Conservation (phyloP, 2,329 filamentous ascomycete genomes). For the Cryphonectria japonica region DNA sequence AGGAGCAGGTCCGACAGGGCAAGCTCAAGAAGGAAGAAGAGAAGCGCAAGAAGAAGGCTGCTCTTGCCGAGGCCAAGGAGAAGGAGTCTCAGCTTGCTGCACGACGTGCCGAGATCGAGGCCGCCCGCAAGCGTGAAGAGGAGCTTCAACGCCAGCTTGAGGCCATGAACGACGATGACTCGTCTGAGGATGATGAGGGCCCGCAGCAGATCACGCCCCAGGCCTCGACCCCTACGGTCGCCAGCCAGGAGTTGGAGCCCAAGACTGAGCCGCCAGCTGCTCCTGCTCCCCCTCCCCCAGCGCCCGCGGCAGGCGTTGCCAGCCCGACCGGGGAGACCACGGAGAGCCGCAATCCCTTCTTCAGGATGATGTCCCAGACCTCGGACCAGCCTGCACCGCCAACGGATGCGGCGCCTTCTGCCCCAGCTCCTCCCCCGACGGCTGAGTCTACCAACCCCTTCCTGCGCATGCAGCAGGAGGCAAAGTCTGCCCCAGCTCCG, state of each 20-base stretch:
- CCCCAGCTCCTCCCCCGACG: conserved; percentile 39
- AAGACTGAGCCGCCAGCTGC: conserved; percentile 49
- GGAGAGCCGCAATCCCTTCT: conserved; percentile 94
- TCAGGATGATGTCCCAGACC: conserved; percentile 79
- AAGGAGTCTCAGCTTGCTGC: conserved; percentile 84
- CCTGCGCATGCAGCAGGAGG: conserved; percentile 78
- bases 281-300: conserved; percentile 50
- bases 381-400: conserved; percentile 46
- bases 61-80: conserved; percentile 82
- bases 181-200: conserved; percentile 80
- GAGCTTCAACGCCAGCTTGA: conserved; percentile 89
- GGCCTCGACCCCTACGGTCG: conserved; percentile 60
- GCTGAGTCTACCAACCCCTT: conserved; percentile 91
- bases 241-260: conserved; percentile 59
- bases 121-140: conserved; percentile 84
- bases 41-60: conserved; percentile 89
- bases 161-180: conserved; percentile 71
- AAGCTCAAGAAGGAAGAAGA: conserved; percentile 97
- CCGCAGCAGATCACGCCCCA: conserved; percentile 70
- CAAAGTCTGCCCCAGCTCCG: conserved; percentile 50
- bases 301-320: conserved; percentile 56
- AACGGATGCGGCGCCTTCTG: conserved; percentile 46
- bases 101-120: conserved; percentile 89
- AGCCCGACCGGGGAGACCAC: conserved; percentile 61
- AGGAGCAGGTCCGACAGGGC: conserved; percentile 90